A percentile compares a stretch with the other conserved stretches of the same genome.
Conservation (phyloP, 139 green algal genomes). For the Ulvella scutata region DNA sequence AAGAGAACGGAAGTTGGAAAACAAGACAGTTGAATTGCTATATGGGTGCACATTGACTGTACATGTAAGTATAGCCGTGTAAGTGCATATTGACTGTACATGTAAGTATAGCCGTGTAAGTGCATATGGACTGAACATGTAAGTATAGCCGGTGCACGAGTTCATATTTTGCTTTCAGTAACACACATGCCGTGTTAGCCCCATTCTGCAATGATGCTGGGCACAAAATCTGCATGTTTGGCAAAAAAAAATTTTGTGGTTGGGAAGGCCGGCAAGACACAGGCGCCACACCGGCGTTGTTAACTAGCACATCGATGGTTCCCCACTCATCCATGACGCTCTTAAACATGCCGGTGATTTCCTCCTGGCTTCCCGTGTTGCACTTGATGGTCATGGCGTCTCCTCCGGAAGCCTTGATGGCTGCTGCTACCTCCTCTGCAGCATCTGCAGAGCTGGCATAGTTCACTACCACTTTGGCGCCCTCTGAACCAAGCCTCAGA, state of each 20-base stretch:
- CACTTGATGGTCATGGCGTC: slow-evolving; percentile 63
- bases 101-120: too few species aligned
- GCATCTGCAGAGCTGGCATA: slow-evolving; percentile 48
- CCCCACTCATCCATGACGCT: slow-evolving; percentile 65
- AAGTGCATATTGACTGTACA: too few species aligned
- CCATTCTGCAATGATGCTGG: too few species aligned
- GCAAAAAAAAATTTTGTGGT: neutral
- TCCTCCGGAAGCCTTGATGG: slow-evolving; percentile 40
- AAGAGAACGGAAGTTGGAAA: too few species aligned
- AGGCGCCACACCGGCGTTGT: slow-evolving; percentile 78
- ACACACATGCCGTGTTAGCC: too few species aligned
- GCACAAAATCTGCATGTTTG: too few species aligned
- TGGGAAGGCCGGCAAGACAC: neutral
- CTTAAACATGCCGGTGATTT: slow-evolving; percentile 60
- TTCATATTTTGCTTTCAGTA: too few species aligned
- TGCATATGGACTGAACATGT: too few species aligned
- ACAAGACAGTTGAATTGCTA: too few species aligned
- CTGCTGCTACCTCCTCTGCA: slow-evolving; percentile 69
- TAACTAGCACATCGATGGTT: slow-evolving; percentile 90
- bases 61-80: too few species aligned
- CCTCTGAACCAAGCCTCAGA: slow-evolving; percentile 51
- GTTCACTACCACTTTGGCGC: slow-evolving; percentile 67
- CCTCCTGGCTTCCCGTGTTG: slow-evolving; percentile 52
- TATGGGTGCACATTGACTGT: too few species aligned
- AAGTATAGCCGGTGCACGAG: too few species aligned